Base-by-base conservation (phyloP, 2,329 filamentous ascomycete genomes). In the Chaetomiaceae sp. region DNA sequence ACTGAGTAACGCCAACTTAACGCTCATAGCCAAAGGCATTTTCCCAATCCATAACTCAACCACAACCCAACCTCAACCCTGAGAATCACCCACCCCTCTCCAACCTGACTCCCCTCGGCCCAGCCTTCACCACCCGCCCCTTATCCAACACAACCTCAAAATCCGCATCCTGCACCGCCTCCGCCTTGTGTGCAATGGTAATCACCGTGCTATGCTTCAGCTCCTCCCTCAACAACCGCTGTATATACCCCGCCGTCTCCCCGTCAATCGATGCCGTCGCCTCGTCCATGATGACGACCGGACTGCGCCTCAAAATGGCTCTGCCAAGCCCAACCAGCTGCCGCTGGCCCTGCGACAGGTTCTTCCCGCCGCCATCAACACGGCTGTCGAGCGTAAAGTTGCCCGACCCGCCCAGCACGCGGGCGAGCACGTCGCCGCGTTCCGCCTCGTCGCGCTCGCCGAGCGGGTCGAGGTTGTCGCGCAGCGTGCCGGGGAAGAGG, bases 391-490 rank as follows among this genome's bases (percentile, higher is more conserved):
- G 69, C 3, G 66, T 66, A 66, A 81, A 46, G 22, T 14, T 17
- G n/a, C 50, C 56, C 42, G 25, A 40, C 17, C 22, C 51, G 1
- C 79, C 77, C 0, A 91, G 70, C 0, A 87, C 85, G 8, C 83
- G 80, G 14, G 73, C 72, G 3, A 91, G 73, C 1, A 79, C 76
- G 6, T 69, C 68, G 4, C 68, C 67, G 63, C 79, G 80, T 52
- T 78, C 78, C 2, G 64, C 65, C 42, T 82, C 75, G 15, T 81
- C 75, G 52, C 76, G 75, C 56, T 85, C 80, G 6, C 73, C 73
- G 49, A 87, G 74, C 0, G 88, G 84, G 59, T 91, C 88, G 20
- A 91, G 76, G 63, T 91, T 84, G 64, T 83, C 77, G 22, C 79
- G 75, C 34, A 83, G 64, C 0, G 78, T 79, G 3, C 81, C 81